Base-by-base conservation (phyloP, 2,329 filamentous ascomycete species). In the Sporothrix brunneoviolacea region DNA sequence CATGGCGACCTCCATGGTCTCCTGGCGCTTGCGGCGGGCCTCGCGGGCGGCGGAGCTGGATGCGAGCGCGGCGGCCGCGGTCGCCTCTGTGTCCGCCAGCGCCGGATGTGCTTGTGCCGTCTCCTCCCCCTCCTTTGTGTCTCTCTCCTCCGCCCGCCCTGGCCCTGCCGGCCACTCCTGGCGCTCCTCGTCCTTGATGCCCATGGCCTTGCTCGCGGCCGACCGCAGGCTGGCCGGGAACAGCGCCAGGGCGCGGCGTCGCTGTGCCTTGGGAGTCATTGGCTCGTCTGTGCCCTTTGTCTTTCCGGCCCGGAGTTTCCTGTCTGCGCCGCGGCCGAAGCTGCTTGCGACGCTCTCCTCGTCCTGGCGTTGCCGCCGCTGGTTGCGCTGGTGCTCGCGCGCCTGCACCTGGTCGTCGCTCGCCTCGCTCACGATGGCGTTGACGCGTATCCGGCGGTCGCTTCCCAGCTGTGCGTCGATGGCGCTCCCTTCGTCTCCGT, bases 1-100 rank as follows among this genome's bases (percentile, higher is more conserved):
- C 68, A 91, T 76, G 35, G 78, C 59, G 6, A 58, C 55, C 54
- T 79, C 74, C 8, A 88, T 50, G 33, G 44, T 39, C 4, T 22
- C 6, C 43, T 56, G 55, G 4, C 55, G 55, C 18, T 19, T 24
- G 16, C n/a, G 44, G 12, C 39, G 45, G 8, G 48, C 53, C 2
- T 21, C n/a, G 4, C 35, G 16, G 15, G 45, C 39, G 72, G 9
- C n/a, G n/a, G n/a, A n/a, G n/a, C n/a, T n/a, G n/a, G n/a, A n/a
- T n/a, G n/a, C n/a, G n/a, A n/a, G 78, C 69, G 22, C 60, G 57
- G 41, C 73, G 70, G 61, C 84, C 80, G 7, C 67, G 57, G 9
- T 65, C 2, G 62, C 59, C 42, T 73, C 69, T 19, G 70, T 61
- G 51, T 73, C 68, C 4, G 68, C 62, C 10, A 16, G 21, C 9